Evolutionary conservation across 306 rosid species (phyloP).

Genomic region (Pueraria montana): DNA sequence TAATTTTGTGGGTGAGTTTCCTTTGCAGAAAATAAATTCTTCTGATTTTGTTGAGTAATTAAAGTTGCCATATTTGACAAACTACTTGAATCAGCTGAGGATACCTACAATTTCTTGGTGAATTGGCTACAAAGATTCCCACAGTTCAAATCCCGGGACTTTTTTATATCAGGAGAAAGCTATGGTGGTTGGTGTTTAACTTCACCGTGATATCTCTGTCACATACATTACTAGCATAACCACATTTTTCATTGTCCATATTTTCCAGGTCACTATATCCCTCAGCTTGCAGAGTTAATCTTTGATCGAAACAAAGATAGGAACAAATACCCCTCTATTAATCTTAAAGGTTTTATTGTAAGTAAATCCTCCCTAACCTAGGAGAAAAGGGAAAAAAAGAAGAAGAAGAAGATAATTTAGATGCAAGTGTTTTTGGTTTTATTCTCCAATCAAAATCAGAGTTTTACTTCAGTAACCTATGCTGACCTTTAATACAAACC

Average conservation of each 20-base stretch:
- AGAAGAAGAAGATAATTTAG: background rate
- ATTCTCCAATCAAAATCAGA: background rate
- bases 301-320: constrained; percentile 61
- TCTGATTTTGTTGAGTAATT: constrained; percentile 6
- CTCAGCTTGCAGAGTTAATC: constrained; percentile 66
- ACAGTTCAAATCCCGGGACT: constrained; percentile 58
- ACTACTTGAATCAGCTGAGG: constrained; percentile 59
- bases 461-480: background rate
- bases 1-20: constrained; percentile 62
- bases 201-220: background rate
- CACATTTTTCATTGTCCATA: constrained; percentile 4
- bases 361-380: constrained; percentile 43
- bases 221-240: background rate
- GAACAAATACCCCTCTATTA: constrained; percentile 53
- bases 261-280: constrained; percentile 66
- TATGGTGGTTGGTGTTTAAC: constrained; percentile 56
- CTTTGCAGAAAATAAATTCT: too few species aligned
- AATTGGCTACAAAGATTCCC: constrained; percentile 69
- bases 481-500: background rate
- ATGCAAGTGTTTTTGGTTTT: background rate
- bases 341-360: constrained; percentile 71
- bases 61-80: constrained; percentile 23
- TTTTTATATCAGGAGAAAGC: constrained; percentile 72
- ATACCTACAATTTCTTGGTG: constrained; percentile 70
- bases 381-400: background rate